These are phyloP conservation scores for Harrya chromipes DNA, from an alignment of 768 basidiomycete species.

Conservation along the genomic window DNA sequence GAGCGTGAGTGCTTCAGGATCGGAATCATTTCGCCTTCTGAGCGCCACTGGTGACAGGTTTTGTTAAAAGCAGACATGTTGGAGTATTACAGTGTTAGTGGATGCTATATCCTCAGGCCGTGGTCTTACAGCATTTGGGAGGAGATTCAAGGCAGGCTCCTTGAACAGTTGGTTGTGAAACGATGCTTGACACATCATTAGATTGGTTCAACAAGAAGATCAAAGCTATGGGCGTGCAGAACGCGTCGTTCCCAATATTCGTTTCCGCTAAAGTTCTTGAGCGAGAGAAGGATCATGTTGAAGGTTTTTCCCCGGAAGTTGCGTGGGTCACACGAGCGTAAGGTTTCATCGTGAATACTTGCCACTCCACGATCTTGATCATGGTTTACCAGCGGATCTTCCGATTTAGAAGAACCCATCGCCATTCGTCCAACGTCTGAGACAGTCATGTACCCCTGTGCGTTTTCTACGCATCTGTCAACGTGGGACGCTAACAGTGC, in stretches of 20 bases:
- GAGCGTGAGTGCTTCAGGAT: conserved; percentile 51
- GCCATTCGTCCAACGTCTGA: conserved; percentile 98
- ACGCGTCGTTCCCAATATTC: conserved; percentile 99
- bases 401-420: conserved; percentile 94
- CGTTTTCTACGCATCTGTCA: conserved; percentile 25
- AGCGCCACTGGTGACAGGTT: conserved; percentile 52
- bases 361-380: neutral
- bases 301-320: conserved; percentile 98
- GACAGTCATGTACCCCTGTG: conserved; percentile 99
- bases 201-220: conserved; percentile 94
- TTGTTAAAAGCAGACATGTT: conserved; percentile 98
- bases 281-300: conserved; percentile 97
- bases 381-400: conserved; percentile 60
- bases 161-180: neutral
- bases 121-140: conserved; percentile 99
- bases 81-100: conserved; percentile 98
- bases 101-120: conserved; percentile 97
- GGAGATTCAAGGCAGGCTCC: conserved; percentile 73
- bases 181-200: conserved; percentile 27
- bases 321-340: conserved; percentile 99
- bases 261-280: conserved; percentile 90
- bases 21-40: conserved; percentile 1
- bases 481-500: neutral
- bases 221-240: conserved; percentile 93
- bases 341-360: conserved; percentile 29